phyloP scores from a whole-genome alignment of 345 rosid species.

The Populus simonii region DNA sequence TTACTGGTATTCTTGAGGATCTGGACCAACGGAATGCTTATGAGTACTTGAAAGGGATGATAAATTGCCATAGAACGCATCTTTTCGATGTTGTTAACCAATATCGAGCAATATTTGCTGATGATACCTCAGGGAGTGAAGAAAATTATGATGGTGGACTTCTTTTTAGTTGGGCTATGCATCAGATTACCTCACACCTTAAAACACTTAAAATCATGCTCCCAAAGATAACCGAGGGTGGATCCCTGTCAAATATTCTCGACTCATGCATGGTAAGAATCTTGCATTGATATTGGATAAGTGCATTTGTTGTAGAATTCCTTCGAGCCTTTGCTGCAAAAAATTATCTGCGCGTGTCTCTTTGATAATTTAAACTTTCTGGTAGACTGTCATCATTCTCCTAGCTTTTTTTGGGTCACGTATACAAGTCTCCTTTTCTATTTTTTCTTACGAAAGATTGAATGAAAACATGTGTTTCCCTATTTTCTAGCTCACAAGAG shows the following conservation, averaged over 20 bases:
- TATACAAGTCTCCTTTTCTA: neutral
- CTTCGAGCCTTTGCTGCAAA: conserved; percentile 4
- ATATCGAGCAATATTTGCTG: conserved; percentile 93
- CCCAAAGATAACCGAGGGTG: conserved; percentile 95
- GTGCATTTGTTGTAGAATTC: neutral
- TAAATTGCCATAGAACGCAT: conserved; percentile 74
- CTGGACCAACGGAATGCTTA: conserved; percentile 84
- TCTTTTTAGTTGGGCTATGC: conserved; percentile 98
- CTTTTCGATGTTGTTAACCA: conserved; percentile 96
- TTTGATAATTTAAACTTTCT: neutral
- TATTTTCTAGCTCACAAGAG: neutral
- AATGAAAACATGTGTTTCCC: neutral
- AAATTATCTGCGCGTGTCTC: neutral
- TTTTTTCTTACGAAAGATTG: neutral
- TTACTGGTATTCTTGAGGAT: conserved; percentile 94
- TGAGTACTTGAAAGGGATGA: conserved; percentile 90
- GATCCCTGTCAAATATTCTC: conserved; percentile 84
- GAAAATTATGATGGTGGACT: conserved; percentile 93
- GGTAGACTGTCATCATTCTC: neutral
- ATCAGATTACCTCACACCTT: conserved; percentile 92
- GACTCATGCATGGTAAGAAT: conserved; percentile 88
- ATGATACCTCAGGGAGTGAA: conserved; percentile 95
- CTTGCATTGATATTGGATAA: conserved; percentile 1
- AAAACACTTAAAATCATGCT: conserved; percentile 92
- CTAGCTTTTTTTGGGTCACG: neutral